These are phyloP conservation scores for Porodaedalea pini DNA, from an alignment of 1,284 basidiomycete genomes.

Conservation along the genomic window DNA sequence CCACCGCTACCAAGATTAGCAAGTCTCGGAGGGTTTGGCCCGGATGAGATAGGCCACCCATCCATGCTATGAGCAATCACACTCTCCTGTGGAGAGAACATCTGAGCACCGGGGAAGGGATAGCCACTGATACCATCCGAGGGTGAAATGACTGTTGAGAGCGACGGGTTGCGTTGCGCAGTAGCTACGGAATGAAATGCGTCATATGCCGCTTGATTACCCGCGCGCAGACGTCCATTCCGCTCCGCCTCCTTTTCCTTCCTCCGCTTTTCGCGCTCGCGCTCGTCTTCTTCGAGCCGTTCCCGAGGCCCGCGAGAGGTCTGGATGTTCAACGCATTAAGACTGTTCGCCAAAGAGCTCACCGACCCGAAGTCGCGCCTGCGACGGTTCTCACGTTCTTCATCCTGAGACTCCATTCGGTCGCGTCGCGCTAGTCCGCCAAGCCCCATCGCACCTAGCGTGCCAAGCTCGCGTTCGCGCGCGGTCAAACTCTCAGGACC, in stretches of 20 bases:
- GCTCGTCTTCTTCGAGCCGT: constrained; percentile 62
- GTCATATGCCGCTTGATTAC: constrained; percentile 56
- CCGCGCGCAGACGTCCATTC: constrained; percentile 39
- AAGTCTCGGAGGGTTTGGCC: constrained; percentile 3
- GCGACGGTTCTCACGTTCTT: constrained; percentile 32
- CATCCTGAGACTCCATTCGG: constrained; percentile 25
- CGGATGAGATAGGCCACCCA: constrained; percentile 11
- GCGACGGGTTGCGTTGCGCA: constrained; percentile 1
- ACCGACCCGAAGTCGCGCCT: constrained; percentile 33
- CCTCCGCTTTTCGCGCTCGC: constrained; percentile 48
- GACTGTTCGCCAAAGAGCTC: constrained; percentile 35
- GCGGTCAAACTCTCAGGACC: constrained; percentile 36
- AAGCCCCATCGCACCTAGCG: constrained; percentile 48
- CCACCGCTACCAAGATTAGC: constrained; percentile 4
- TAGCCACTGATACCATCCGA: constrained; percentile 25
- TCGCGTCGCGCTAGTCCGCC: constrained; percentile 32
- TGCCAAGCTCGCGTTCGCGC: constrained; percentile 49
- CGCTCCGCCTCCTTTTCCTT: constrained; percentile 42
- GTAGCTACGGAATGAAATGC: constrained; percentile 64
- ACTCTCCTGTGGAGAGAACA: constrained; percentile 18
- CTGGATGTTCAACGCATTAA: constrained; percentile 32
- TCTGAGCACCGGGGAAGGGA: constrained; percentile 14
- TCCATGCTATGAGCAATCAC: constrained; percentile 5
- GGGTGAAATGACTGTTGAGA: constrained; percentile 30
- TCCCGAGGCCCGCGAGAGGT: constrained; percentile 51